These are phyloP conservation scores for Daphne laureola DNA, from an alignment of 441 rosid species.

Conservation along the genomic window DNA sequence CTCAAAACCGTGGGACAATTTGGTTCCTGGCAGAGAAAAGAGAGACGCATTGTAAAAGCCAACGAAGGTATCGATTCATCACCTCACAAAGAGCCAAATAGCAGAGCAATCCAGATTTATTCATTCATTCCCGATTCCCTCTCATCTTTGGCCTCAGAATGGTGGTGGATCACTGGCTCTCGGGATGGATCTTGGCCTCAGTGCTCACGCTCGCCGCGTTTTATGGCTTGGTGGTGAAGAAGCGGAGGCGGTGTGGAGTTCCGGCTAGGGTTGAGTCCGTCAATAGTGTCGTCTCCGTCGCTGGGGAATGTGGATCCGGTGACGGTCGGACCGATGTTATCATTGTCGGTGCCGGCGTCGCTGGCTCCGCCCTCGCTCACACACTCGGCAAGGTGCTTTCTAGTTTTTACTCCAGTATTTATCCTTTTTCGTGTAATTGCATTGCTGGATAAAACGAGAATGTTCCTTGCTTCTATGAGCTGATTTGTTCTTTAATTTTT, in stretches of 20 bases:
- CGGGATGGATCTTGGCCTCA: conserved; percentile 39
- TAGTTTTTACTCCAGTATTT: neutral
- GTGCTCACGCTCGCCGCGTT: conserved; percentile 33
- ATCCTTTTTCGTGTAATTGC: conserved; percentile 2
- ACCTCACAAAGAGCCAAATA: neutral
- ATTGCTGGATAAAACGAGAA: too few relatives aligned
- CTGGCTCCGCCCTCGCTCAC: conserved; percentile 80
- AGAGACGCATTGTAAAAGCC: too few relatives aligned
- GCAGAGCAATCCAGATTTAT: neutral
- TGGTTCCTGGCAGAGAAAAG: too few relatives aligned
- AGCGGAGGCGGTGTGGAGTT: conserved; percentile 12
- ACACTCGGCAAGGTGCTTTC: conserved; percentile 65
- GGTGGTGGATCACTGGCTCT: conserved; percentile 36
- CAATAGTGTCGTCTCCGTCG: conserved; percentile 20
- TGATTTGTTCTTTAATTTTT: neutral
- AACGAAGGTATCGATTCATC: too few relatives aligned
- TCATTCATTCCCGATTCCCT: neutral
- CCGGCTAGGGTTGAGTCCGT: conserved; percentile 19
- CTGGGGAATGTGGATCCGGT: conserved; percentile 40
- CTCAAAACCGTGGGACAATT: too few relatives aligned
- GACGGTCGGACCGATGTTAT: conserved; percentile 27
- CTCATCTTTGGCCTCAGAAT: conserved; percentile 13
- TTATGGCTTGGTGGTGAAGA: conserved; percentile 20
- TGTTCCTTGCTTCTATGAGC: neutral
- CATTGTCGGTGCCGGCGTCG: conserved; percentile 78